Evolutionary conservation across 164 flowering plant genomes (phyloP), one percentile per base, ranked within the genome.

Genomic region (Paratinospora sagittata): DNA sequence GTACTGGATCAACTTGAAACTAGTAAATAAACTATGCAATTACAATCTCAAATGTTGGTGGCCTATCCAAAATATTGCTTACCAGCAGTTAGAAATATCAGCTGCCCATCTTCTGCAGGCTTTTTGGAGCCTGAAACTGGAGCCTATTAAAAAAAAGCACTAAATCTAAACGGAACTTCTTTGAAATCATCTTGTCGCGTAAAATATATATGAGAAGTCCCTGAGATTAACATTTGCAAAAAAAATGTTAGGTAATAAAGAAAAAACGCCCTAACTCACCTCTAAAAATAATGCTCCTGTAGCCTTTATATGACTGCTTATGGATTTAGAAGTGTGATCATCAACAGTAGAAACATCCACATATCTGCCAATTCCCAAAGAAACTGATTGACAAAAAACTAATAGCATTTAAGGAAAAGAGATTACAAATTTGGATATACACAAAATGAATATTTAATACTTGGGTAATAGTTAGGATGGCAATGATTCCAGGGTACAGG

Each of bases 91-190:
- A 93, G 94, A 84, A 93, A 93, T 73, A 93, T 93, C 66, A 93
- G 79, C 72, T 88, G 91, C 63, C 96, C 97, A 78, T 91, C 98
- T 81, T 91, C 98, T 43, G 98, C 97, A 60, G 98, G 98, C 84
- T 91, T 93, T 83, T 93, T 93, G 75, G 98, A 93, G 72, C 98
- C 98, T 72, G 98, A 93, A 84, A 91, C 98, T 72, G 98, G 98
- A 78, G 97, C 98, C 98, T 93, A 77, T 45, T 69, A 55, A 72
- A 67, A 77, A 30, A 30, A 82, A 75, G 21, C 55, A 71, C 69
- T 68, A 74, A 73, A 49, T 71, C 63, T 74, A 45, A 70, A 67
- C 23, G 49, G 63, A 73, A 66, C 66, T 58, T 93, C 80, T 37
- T 21, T 61, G 17, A 75, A 13, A 73, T 33, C 49, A 39, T 76